Evolutionary conservation across 2,329 filamentous ascomycete species (phyloP).

Genomic region (Penicillium sp.): DNA sequence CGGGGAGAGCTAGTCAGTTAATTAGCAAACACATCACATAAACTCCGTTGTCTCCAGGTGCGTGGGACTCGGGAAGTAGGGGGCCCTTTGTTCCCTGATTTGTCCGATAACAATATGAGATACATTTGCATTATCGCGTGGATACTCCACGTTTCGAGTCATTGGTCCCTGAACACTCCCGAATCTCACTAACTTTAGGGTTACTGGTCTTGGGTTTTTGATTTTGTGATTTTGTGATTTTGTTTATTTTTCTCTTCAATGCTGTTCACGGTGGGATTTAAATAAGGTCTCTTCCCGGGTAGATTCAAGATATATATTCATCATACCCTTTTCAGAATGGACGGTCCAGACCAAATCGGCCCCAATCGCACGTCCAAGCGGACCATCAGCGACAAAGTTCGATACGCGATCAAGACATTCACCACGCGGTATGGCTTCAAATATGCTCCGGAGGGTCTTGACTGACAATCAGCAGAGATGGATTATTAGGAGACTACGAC

Average conservation of each 20-base stretch:
- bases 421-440: conserved; percentile 40
- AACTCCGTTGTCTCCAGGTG: background rate
- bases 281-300: background rate
- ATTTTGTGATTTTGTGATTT: background rate
- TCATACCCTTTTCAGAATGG: conserved; percentile 26
- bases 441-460: background rate
- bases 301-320: background rate
- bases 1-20: background rate
- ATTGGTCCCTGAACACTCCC: background rate
- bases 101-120: background rate
- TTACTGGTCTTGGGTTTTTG: background rate
- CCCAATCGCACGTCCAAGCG: conserved; percentile 41
- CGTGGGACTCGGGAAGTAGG: too few relatives aligned
- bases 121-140: conserved; percentile 5
- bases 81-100: too few relatives aligned
- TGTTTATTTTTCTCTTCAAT: background rate
- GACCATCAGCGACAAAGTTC: conserved; percentile 36
- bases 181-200: background rate
- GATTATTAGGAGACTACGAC: conserved; percentile 82
- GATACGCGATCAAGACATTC: conserved; percentile 38
- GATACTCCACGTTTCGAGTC: background rate
- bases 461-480: conserved; percentile 51
- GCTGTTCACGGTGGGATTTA: background rate
- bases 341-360: conserved; percentile 45
- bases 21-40: conserved; percentile 23